Conservation (phyloP, 306 rosid species). For the Casuarina equisetifolia region DNA sequence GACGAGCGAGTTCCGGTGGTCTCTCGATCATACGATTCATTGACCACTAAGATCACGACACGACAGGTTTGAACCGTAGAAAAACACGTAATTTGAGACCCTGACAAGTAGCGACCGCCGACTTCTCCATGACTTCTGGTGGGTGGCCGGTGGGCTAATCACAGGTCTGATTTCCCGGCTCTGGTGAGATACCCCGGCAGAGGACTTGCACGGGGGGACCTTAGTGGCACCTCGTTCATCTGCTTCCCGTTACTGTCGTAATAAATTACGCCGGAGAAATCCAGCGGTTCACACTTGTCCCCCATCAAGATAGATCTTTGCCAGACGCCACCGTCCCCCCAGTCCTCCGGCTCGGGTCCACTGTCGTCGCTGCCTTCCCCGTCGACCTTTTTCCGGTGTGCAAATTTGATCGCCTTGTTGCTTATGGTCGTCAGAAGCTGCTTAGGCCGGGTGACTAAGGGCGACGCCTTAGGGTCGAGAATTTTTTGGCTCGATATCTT, state of each 20-base stretch:
- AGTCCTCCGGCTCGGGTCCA: slow-evolving; percentile 16
- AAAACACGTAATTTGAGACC: background rate
- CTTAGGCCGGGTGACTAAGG: slow-evolving; percentile 49
- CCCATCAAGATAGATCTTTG: slow-evolving; percentile 87
- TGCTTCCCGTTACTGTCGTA: slow-evolving; percentile 65
- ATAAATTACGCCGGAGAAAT: slow-evolving; percentile 73
- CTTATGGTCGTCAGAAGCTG: slow-evolving; percentile 64
- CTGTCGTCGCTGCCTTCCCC: background rate
- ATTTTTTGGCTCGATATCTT: background rate
- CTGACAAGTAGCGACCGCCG: background rate
- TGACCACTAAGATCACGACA: background rate
- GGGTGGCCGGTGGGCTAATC: background rate
- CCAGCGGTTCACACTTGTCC: slow-evolving; percentile 81
- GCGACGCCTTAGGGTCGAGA: slow-evolving; percentile 27
- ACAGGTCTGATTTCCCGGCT: background rate
- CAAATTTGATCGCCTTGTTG: slow-evolving; percentile 51
- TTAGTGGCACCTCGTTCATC: slow-evolving; percentile 47
- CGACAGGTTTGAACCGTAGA: background rate
- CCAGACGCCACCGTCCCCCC: slow-evolving; percentile 95
- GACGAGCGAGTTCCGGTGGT: background rate
- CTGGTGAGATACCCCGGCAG: slow-evolving; percentile 68
- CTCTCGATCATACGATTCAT: background rate
- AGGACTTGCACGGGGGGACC: slow-evolving; percentile 92
- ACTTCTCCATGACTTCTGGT: background rate
- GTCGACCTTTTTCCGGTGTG: slow-evolving; percentile 32